Percentiles rank a stretch among this genome's conserved stretches.
phyloP scores from a whole-genome alignment of 768 basidiomycete species.

The Clitopilus passeckerianus region DNA sequence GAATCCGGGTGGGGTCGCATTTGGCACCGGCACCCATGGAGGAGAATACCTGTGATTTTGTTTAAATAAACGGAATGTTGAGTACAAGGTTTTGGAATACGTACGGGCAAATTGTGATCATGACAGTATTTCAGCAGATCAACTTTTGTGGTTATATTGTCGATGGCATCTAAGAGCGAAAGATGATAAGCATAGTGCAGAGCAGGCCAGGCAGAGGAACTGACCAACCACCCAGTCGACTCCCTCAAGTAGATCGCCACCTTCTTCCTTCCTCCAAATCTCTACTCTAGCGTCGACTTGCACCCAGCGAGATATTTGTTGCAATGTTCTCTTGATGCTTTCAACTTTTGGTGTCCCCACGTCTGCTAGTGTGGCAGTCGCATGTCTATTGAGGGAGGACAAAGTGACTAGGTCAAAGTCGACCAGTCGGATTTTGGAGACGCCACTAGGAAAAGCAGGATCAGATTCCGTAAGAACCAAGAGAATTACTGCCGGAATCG shows the following conservation, averaged over 20 bases:
- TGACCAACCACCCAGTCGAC: conserved; percentile 93
- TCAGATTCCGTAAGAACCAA: not conserved
- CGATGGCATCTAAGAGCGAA: conserved; percentile 76
- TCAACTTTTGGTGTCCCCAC: conserved; percentile 92
- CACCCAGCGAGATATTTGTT: conserved; percentile 78
- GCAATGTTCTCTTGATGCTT: conserved; percentile 64
- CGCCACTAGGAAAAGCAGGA: conserved; percentile 42
- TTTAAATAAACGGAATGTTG: not conserved
- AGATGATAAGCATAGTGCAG: not conserved
- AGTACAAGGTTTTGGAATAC: not conserved
- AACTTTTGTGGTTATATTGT: conserved; percentile 96
- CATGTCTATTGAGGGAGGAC: conserved; percentile 92
- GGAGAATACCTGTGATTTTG: conserved; percentile 72
- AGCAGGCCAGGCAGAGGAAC: conserved; percentile 11
- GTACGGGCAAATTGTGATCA: conserved; percentile 71
- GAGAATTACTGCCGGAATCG: not conserved
- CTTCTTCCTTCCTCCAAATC: conserved; percentile 83
- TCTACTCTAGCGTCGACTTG: conserved; percentile 81
- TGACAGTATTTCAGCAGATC: conserved; percentile 90
- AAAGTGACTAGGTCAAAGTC: conserved; percentile 97
- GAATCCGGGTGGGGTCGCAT: conserved; percentile 89
- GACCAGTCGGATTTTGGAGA: conserved; percentile 72
- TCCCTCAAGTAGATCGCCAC: conserved; percentile 67
- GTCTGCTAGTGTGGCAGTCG: conserved; percentile 81
- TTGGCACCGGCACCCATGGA: conserved; percentile 98